Percentiles rank a stretch among this genome's conserved stretches.
phyloP scores from a whole-genome alignment of 768 basidiomycete genomes.

The Xerocomellus intermedius region DNA sequence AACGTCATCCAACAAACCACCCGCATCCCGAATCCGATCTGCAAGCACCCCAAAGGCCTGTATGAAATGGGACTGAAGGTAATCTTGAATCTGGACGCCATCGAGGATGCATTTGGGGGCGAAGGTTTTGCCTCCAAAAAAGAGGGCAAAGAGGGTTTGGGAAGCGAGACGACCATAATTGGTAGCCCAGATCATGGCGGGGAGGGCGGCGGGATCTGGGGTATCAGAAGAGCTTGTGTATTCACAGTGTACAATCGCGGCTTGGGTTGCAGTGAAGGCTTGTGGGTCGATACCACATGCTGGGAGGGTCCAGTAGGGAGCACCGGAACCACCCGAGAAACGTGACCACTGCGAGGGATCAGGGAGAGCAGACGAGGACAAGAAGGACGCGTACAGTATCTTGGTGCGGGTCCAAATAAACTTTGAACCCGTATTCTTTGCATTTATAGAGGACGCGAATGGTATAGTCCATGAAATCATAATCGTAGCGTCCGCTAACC shows the following conservation, averaged over 20 bases:
- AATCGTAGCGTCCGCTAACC: constrained; percentile 81
- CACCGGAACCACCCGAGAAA: constrained; percentile 92
- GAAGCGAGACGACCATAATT: constrained; percentile 89
- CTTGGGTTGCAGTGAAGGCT: constrained; percentile 80
- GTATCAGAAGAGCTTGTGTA: constrained; percentile 58
- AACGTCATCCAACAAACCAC: constrained; percentile 77
- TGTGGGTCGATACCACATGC: constrained; percentile 90
- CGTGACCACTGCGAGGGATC: constrained; percentile 74
- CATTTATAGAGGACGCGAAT: constrained; percentile 85
- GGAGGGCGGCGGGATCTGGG: constrained; percentile 71
- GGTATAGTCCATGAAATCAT: constrained; percentile 90
- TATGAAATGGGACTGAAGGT: constrained; percentile 74
- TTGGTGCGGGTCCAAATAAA: constrained; percentile 96
- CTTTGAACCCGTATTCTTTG: constrained; percentile 87
- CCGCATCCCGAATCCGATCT: constrained; percentile 71
- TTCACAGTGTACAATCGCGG: constrained; percentile 87
- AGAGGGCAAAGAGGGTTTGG: constrained; percentile 91
- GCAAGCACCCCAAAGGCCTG: constrained; percentile 74
- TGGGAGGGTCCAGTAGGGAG: constrained; percentile 88
- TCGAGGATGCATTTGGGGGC: constrained; percentile 92
- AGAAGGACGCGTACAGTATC: constrained; percentile 65
- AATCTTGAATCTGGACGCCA: constrained; percentile 89
- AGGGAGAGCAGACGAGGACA: neutral
- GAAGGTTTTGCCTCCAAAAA: constrained; percentile 87
- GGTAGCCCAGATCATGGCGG: constrained; percentile 96